These are phyloP conservation scores for Salvia hispanica DNA, from an alignment of 257 asterid genomes.

Conservation along the genomic window DNA sequence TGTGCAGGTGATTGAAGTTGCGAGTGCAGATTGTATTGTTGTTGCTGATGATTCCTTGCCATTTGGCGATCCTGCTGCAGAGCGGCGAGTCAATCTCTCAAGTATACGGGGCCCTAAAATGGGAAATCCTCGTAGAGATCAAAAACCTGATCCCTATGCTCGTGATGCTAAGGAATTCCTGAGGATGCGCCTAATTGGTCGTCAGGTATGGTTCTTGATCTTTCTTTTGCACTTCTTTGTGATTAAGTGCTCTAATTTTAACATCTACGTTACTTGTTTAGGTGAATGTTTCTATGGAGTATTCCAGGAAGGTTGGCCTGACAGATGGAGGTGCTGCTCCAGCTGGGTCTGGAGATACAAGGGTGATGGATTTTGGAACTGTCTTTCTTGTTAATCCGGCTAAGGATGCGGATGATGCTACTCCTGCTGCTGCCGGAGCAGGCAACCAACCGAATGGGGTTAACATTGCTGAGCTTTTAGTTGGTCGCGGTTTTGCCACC, in stretches of 20 bases:
- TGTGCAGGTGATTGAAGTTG: conserved; percentile 90
- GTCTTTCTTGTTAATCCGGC: conserved; percentile 62
- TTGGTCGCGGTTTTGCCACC: conserved; percentile 87
- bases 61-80: conserved; percentile 92
- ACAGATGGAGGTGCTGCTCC: conserved; percentile 68
- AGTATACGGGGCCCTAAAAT: conserved; percentile 94
- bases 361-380: conserved; percentile 95
- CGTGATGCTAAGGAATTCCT: conserved; percentile 95
- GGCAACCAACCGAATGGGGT: conserved; percentile 54
- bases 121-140: conserved; percentile 94
- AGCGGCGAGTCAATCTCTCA: conserved; percentile 91
- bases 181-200: conserved; percentile 87
- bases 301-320: conserved; percentile 76
- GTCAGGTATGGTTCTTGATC: conserved; percentile 56
- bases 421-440: conserved; percentile 24
- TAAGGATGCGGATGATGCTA: conserved; percentile 73
- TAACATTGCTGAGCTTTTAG: conserved; percentile 86
- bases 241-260: conserved; percentile 19
- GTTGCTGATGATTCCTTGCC: conserved; percentile 92
- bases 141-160: conserved; percentile 91
- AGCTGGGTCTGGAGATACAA: conserved; percentile 56
- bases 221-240: conserved; percentile 15
- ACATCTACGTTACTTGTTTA: conserved; percentile 31
- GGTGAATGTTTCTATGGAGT: conserved; percentile 98
- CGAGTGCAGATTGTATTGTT: conserved; percentile 81